Evolutionary conservation across 306 rosid genomes (phyloP).

Genomic region (Inga leiocalycina): DNA sequence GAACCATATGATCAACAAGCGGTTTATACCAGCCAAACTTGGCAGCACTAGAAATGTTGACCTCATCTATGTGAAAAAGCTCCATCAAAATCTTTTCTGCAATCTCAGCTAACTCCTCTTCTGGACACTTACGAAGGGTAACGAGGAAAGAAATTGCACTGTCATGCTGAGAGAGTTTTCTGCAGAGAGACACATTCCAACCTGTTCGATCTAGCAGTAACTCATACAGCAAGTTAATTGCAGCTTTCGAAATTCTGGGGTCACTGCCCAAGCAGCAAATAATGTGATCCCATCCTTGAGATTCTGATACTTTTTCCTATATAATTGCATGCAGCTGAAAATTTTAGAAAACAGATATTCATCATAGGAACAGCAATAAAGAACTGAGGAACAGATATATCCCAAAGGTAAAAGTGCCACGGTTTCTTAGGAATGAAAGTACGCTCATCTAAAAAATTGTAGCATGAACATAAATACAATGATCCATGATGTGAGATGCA

Average conservation of each 20-base stretch:
- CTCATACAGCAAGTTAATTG: constrained; percentile 63
- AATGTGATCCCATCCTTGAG: constrained; percentile 70
- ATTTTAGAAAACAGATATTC: constrained; percentile 21
- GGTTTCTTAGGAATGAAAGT: background rate
- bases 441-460: background rate
- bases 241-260: constrained; percentile 62
- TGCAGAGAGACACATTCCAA: constrained; percentile 65
- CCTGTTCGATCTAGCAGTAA: constrained; percentile 66
- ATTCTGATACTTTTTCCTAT: constrained; percentile 62
- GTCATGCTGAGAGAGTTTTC: constrained; percentile 58
- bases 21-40: constrained; percentile 79
- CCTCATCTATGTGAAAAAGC: constrained; percentile 65
- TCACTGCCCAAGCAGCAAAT: constrained; percentile 61
- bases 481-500: constrained; percentile 6
- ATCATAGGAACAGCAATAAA: background rate
- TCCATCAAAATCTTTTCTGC: constrained; percentile 67
- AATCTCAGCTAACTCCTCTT: constrained; percentile 56
- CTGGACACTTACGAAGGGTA: constrained; percentile 50
- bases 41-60: constrained; percentile 57
- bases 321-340: constrained; percentile 18
- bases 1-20: constrained; percentile 57
- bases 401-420: constrained; percentile 8
- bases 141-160: constrained; percentile 62
- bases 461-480: constrained; percentile 4
- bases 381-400: background rate